Conservation (phyloP, 1,139 yeast genomes). For the Yamadazyma kanchanaburiensis region DNA sequence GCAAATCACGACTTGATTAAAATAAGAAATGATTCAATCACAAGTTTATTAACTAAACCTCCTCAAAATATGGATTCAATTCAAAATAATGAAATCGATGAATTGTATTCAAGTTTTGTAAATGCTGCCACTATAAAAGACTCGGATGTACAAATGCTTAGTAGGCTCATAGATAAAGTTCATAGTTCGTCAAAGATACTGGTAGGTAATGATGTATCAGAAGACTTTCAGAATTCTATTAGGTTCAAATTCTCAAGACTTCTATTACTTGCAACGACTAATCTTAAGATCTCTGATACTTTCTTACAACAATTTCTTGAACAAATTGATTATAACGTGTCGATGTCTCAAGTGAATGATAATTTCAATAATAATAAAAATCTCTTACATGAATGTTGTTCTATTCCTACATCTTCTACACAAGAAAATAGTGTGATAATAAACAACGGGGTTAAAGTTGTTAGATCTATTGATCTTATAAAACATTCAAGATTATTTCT, state of each 20-base stretch:
- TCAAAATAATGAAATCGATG: conserved; percentile 51
- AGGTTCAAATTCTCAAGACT: conserved; percentile 55
- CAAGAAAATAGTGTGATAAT: conserved; percentile 30
- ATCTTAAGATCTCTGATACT: conserved; percentile 46
- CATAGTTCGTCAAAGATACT: conserved; percentile 23
- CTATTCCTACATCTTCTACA: conserved; percentile 34
- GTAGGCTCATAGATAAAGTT: conserved; percentile 50
- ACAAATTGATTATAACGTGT: conserved; percentile 40
- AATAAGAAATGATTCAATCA: conserved; percentile 7
- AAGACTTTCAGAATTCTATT: conserved; percentile 12
- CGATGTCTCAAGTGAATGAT: conserved; percentile 34
- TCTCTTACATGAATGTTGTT: conserved; percentile 45
- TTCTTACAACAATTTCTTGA: conserved; percentile 45
- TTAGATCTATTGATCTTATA: conserved; percentile 39
- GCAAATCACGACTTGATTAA: conserved; percentile 4
- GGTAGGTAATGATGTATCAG: conserved; percentile 9
- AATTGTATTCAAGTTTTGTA: conserved; percentile 63
- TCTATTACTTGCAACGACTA: conserved; percentile 60
- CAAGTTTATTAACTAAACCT: conserved; percentile 2
- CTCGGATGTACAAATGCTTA: conserved; percentile 41
- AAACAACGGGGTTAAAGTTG: conserved; percentile 45
- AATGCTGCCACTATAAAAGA: conserved; percentile 52
- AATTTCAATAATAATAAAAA: conserved; percentile 42
- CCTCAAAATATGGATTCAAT: conserved; percentile 1
- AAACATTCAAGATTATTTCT: conserved; percentile 40